Evolutionary conservation across 768 basidiomycete genomes (phyloP).

Genomic region (Hortiboletus flavorubellus): DNA sequence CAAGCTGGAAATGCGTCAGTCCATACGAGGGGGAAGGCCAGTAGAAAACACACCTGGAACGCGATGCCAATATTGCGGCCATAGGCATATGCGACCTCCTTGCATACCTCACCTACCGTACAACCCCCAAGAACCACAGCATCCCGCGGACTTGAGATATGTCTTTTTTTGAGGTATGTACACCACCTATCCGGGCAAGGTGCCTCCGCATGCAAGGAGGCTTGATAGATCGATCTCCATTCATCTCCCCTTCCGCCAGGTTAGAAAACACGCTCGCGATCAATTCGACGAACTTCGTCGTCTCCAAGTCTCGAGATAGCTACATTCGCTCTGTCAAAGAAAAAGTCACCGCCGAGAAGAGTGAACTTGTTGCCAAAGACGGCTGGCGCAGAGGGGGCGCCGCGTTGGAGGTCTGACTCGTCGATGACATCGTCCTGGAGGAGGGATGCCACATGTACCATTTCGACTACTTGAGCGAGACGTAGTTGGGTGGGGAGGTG

Average conservation of each 20-base stretch:
- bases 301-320: slow-evolving; percentile 85
- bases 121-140: slow-evolving; percentile 87
- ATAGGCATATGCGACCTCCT: slow-evolving; percentile 88
- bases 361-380: slow-evolving; percentile 91
- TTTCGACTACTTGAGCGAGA: slow-evolving; percentile 94
- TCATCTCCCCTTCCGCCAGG: slow-evolving; percentile 93
- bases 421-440: slow-evolving; percentile 92
- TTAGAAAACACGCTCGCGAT: slow-evolving; percentile 91
- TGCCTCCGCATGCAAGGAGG: slow-evolving; percentile 31
- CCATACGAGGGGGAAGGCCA: too few species aligned
- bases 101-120: slow-evolving; percentile 72
- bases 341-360: slow-evolving; percentile 93
- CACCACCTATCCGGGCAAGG: slow-evolving; percentile 60
- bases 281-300: slow-evolving; percentile 90
- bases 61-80: slow-evolving; percentile 89
- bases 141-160: slow-evolving; percentile 85
- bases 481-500: slow-evolving; percentile 83
- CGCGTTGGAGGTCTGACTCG: slow-evolving; percentile 66
- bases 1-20: slow-evolving; percentile 52
- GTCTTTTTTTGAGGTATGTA: slow-evolving; percentile 90
- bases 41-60: slow-evolving; percentile 67
- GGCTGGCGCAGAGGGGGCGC: slow-evolving; percentile 62
- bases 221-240: slow-evolving; percentile 42
- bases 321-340: slow-evolving; percentile 89
- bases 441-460: slow-evolving; percentile 94